phyloP scores from a whole-genome alignment of 352 stramenopile species.

The Globisporangium cystogenes region DNA sequence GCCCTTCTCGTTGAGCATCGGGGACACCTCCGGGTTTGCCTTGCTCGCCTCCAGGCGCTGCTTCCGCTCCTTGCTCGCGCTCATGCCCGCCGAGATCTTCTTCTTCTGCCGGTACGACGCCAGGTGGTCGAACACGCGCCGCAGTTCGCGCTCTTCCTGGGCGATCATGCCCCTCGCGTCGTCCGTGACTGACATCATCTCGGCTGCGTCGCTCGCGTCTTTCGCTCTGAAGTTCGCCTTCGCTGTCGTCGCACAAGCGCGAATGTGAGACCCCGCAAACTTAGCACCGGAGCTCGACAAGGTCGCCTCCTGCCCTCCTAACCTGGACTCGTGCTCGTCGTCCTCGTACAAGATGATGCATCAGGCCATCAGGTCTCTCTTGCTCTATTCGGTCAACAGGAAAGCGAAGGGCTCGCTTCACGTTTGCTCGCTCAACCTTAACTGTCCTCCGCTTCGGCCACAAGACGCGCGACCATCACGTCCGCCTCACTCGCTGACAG shows the following conservation, averaged over 20 bases:
- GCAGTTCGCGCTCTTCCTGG: slow-evolving; percentile 94
- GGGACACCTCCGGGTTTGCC: slow-evolving; percentile 65
- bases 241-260: too few species aligned
- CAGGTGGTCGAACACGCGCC: slow-evolving; percentile 92
- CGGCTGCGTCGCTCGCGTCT: too few species aligned
- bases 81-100: slow-evolving; percentile 41
- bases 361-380: too few species aligned
- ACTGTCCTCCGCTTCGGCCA: slow-evolving; percentile 45
- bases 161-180: slow-evolving; percentile 87
- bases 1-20: slow-evolving; percentile 72
- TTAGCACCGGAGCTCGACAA: too few species aligned
- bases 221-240: too few species aligned
- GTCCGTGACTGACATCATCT: slow-evolving; percentile 71
- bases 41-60: slow-evolving; percentile 52
- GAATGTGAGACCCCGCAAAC: too few species aligned
- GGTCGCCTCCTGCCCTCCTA: too few species aligned
- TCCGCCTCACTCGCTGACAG: slow-evolving; percentile 77
- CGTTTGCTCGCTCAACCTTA: too few species aligned
- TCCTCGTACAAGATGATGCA: too few species aligned
- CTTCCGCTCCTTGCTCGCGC: slow-evolving; percentile 47
- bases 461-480: slow-evolving; percentile 71
- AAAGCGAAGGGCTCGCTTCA: too few species aligned
- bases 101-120: slow-evolving; percentile 90
- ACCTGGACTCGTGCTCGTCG: too few species aligned
- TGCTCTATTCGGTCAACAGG: too few species aligned